Conservation (phyloP, 169 alveolate genomes). For the Cryptosporidium muris region DNA sequence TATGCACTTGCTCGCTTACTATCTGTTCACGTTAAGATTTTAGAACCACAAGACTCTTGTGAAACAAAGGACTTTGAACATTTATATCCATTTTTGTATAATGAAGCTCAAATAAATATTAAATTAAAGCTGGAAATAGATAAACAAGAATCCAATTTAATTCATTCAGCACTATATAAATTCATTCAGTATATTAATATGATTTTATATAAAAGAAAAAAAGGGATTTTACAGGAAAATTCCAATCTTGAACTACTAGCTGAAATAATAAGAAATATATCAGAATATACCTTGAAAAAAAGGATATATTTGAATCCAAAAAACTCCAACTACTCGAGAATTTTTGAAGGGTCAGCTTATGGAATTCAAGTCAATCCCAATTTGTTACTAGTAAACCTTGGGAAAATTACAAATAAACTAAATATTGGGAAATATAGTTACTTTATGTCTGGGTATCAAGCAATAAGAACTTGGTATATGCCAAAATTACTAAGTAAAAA, state of each 20-base stretch:
- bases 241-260: neutral
- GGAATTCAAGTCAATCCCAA: no score
- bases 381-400: conserved; percentile 1
- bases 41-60: conserved; percentile 1
- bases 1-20: conserved; percentile 7
- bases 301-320: neutral
- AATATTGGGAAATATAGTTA: neutral
- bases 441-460: no score
- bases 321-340: no score
- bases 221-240: neutral
- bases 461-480: no score
- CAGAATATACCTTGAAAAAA: neutral
- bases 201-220: conserved; percentile 2
- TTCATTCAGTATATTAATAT: neutral
- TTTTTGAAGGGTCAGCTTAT: no score
- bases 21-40: conserved; percentile 18
- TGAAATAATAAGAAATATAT: neutral
- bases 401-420: conserved; percentile 1
- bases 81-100: no score
- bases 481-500: no score
- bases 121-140: neutral
- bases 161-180: neutral
- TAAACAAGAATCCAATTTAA: neutral
- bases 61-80: neutral
- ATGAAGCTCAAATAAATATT: neutral